phyloP scores from a whole-genome alignment of 768 basidiomycete genomes.

The Pleurotus eryngii region DNA sequence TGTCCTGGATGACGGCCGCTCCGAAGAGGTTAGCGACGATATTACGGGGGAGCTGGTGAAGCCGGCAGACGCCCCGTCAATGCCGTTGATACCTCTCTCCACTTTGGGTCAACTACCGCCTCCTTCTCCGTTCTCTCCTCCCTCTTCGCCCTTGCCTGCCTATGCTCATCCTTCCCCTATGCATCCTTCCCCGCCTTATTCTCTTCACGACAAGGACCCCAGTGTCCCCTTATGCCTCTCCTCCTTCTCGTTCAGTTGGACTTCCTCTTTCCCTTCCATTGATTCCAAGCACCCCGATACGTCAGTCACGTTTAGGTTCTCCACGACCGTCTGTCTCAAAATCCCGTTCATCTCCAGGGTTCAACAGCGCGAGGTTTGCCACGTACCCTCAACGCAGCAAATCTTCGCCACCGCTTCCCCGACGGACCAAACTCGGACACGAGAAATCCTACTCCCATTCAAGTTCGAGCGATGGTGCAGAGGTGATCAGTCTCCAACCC shows the following conservation, averaged over 20 bases:
- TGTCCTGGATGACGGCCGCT: constrained; percentile 7
- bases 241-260: not conserved
- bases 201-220: constrained; percentile 2
- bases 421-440: constrained; percentile 4
- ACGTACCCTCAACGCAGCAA: constrained; percentile 6
- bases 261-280: constrained; percentile 3
- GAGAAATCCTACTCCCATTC: not conserved
- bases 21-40: not conserved
- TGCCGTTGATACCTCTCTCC: constrained; percentile 2
- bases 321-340: constrained; percentile 4
- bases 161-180: constrained; percentile 4
- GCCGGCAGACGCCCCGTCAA: not conserved
- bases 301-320: constrained; percentile 6
- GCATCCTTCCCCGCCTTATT: constrained; percentile 3
- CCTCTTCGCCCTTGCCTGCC: not conserved
- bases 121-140: constrained; percentile 3
- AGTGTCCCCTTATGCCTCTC: constrained; percentile 5
- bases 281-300: constrained; percentile 1
- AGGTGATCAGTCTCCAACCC: not conserved
- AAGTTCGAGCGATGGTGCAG: not conserved
- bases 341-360: not conserved
- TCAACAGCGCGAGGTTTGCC: constrained; percentile 2
- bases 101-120: constrained; percentile 2
- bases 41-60: constrained; percentile 1
- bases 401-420: constrained; percentile 2